Base-by-base conservation (phyloP, 345 rosid species). In the Jatropha curcas region DNA sequence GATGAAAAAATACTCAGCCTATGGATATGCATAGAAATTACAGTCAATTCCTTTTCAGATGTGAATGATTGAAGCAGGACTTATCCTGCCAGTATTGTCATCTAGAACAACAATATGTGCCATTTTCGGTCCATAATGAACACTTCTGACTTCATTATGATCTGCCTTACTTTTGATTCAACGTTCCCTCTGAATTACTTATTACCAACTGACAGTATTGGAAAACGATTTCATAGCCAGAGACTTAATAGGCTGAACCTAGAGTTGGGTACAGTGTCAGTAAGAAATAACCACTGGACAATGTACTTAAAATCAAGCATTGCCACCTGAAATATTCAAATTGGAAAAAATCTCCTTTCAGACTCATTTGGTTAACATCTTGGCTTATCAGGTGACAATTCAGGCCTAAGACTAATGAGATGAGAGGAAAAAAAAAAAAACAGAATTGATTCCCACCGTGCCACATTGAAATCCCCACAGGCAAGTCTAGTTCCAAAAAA, bases 291-390 rank as follows among this genome's bases (percentile, higher is more conserved):
- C 53, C 88, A 80, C 70, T n/a, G n/a, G 97, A 87, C 22, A 72
- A 80, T 53, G 87, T 31, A 80, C 74, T 78, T 74, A 79, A 82
- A n/a, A 82, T 90, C 92, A 19, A 94, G 91, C 87, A 92, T 66
- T 62, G 92, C 92, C 53, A 89, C 98, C 99, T 95, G 92, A 75
- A 87, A 84, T 62, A 71, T 45, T n/a, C 52, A 62, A 53, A 64
- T 39, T 67, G 16, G 27, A 52, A 56, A 2, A 33, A 60, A 39
- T 33, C 28, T 31, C 65, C 28, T 31, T 65, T 45, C 25, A 66
- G 14, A 31, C 45, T 57, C 24, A 13, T 46, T 58, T 2, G 25
- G n/a, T n/a, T 41, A 33, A 55, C 0, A 61, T 27, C 12, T 58
- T 31, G 19, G 41, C 12, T 11, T 10, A 4, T 10, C 16, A 67